Base-by-base conservation (phyloP, 2,329 filamentous ascomycete species). In the Ophiostoma sp. region DNA sequence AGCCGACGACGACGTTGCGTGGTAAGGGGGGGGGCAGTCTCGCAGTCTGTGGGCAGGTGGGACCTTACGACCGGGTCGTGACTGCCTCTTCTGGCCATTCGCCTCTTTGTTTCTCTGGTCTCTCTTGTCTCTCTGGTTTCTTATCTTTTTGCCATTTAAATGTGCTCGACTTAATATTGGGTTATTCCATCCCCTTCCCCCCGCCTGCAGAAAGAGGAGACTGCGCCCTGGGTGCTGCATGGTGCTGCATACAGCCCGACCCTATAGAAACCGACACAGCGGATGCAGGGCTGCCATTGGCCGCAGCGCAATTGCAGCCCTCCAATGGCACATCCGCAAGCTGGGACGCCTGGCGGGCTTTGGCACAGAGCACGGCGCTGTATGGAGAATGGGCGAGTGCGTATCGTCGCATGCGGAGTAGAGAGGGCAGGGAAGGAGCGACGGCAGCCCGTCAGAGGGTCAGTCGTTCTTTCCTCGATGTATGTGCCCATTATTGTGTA, bases 141-240 rank as follows among this genome's bases (percentile, higher is more conserved):
- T 18, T 8, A 44, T 44, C 42, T 5, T 8, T 18, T 12, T 49
- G 64, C 49, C 45, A 41, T 38, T 36, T 49, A 16, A 3, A 40
- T 58, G 3, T 16, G n/a, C 18, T 18, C 49, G 6, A 27, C 42
- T 27, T 27, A 1, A 27, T 36, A 27, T 52, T 64, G 41, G 66
- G 45, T 60, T 68, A 7, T 36, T 64, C 45, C 62, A 47, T 55
- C 18, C 42, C 16, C 49, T 52, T 27, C 38, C 64, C 67, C 64
- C 67, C 27, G 27, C 27, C 27, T 27, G 27, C 27, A 27, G 27
- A 27, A 27, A 27, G 27, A 27, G 27, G 27, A 27, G 27, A 49
- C 66, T 73, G 73, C 73, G 74, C 76, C 74, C 76, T 74, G 72
- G 76, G 73, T 73, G 73, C 72, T 77, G 77, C 77, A 78, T 76